These are phyloP conservation scores for Diaporthe amygdali DNA, from an alignment of 2,329 filamentous ascomycete genomes.

Conservation along the genomic window DNA sequence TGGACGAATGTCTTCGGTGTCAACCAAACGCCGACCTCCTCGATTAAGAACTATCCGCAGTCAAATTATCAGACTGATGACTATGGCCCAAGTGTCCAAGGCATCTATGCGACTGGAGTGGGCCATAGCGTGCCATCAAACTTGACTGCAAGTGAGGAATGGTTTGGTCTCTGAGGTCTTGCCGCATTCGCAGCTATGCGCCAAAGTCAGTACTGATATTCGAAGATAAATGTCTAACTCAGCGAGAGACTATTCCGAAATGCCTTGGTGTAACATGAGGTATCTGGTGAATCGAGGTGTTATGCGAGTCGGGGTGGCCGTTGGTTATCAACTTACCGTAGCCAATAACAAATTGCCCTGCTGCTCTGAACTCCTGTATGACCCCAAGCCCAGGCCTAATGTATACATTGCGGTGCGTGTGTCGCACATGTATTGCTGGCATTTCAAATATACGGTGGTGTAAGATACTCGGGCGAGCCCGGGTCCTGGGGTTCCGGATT, in stretches of 20 bases:
- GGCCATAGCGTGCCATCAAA: constrained; percentile 33
- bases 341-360: background rate
- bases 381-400: background rate
- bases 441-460: background rate
- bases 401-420: background rate
- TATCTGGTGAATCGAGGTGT: background rate
- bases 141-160: constrained; percentile 36
- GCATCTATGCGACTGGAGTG: constrained; percentile 35
- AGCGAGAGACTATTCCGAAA: background rate
- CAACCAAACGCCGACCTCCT: constrained; percentile 26
- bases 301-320: background rate
- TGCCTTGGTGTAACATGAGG: background rate
- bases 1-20: constrained; percentile 58
- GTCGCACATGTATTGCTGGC: background rate
- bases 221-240: background rate
- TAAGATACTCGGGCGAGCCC: background rate
- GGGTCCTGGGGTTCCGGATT: background rate
- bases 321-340: background rate
- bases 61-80: constrained; percentile 44
- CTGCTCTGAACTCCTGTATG: background rate
- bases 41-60: constrained; percentile 39
- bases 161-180: constrained; percentile 35
- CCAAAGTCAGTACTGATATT: background rate
- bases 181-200: background rate
- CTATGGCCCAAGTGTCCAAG: constrained; percentile 42